Evolutionary conservation across 2,329 filamentous ascomycete genomes (phyloP), one percentile per base, ranked within the genome.

Genomic region (Clonostachys sp.): DNA sequence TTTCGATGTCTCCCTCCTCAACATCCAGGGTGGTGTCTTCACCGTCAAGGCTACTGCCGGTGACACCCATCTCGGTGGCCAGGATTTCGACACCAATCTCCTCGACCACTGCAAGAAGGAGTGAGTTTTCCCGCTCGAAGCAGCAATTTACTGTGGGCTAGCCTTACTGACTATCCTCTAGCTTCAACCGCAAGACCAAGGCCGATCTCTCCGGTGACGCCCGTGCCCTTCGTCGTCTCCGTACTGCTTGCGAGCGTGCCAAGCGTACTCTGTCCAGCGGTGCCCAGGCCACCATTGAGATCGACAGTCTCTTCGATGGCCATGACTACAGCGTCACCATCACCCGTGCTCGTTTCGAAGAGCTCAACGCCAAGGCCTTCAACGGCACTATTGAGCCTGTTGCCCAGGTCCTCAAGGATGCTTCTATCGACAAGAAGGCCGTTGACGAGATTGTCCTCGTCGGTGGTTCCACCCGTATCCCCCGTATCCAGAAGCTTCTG

Each of bases 1-100:
- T 71, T 99, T 99, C 77, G 94, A 99, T 96, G 94, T 99, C 30
- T 97, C 94, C 55, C 89, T 97, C 59, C 84, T 99, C 42, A 92
- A 96, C 82, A 97, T 99, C 70, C 91, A 97, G 78, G 91, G 92
- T 68, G 94, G 94, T 81, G 94, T 99, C 64, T 99, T 99, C 83
- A 96, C 92, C 56, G 94, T 97, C 71, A 95, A 95, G 84, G 91
- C 92, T 53, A 97, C 94, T 51, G 91, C 92, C 64, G 94, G 94
- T 84, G 92, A 99, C 66, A 96, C 91, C 64, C 91, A 96, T 71
- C 78, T 96, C 70, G 92, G 91, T 81, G 91, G 91, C 64, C 86
- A 94, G 68, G 92, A 96, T 67, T 97, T 97, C 69, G 94, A 97
- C 65, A 96, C 89, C 64, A 92, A 91, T 77, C 83, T 97, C 40